Base-by-base conservation (phyloP, 108 stramenopile species). In the Cylindrotheca fusiformis region DNA sequence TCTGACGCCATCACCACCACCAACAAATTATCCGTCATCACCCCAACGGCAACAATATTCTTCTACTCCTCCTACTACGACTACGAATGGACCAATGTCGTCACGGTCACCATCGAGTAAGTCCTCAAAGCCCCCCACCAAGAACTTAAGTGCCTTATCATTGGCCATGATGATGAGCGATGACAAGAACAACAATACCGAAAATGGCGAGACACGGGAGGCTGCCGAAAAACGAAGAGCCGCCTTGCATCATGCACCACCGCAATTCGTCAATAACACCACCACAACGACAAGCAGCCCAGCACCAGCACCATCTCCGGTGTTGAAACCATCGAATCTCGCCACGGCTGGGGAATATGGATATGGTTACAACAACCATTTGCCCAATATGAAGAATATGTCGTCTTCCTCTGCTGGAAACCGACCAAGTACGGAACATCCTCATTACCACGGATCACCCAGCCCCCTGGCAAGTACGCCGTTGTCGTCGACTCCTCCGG, bases 191-290 rank as follows among this genome's bases (percentile, higher is more conserved):
- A 36, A 63, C 50, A 41, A 32, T 28, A 52, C 26, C 4, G 57
- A 31, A 25, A 25, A 19, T 6, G 18, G 0, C 33, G 49, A 51
- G 2, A 22, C 58, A 32, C 26, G 49, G 12, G 59, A 55, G 26
- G 52, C 72, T 20, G 47, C 56, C 52, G 67, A 68, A 49, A 65
- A 66, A 27, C 74, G 74, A 30, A 48, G 74, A 19, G 71, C 77
- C 1, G 82, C 77, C 1, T 48, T 82, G 26, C 81, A 82, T 71
- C 62, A 75, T 55, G 66, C 77, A 31, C 81, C 81, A 3, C 71
- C 76, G n/a, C 67, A 75, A 19, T 3, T 60, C 30, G 48, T 4
- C 69, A 55, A 24, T 61, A 63, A 25, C 48, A 60, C 5, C 25
- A 18, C 18, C 52, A 48, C n/a, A 44, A 2, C 50, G 17, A 26